A percentile compares a stretch with the other conserved stretches of the same genome.
Evolutionary conservation across 345 rosid species (phyloP).

Genomic region (Acer saccharum): DNA sequence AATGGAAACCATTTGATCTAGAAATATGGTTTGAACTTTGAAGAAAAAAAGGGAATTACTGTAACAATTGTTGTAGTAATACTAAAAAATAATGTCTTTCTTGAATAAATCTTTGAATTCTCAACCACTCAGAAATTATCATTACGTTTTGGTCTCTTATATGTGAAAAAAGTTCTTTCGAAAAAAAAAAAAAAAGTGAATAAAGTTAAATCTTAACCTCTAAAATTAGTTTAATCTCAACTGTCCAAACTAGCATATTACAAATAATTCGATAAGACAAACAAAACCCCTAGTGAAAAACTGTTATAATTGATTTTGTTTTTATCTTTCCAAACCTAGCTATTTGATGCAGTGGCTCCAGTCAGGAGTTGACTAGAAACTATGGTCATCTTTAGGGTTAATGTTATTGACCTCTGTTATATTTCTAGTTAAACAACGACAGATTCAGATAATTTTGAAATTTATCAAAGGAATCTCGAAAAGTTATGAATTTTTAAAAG

Average conservation of each 20-base stretch:
- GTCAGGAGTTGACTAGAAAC: no score
- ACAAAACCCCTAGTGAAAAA: neutral
- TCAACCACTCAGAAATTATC: neutral
- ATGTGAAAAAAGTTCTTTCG: no score
- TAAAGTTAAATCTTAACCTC: neutral
- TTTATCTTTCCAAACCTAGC: neutral
- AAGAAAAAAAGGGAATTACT: neutral
- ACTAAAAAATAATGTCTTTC: neutral
- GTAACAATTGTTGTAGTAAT: neutral
- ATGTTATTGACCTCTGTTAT: no score
- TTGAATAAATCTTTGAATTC: neutral
- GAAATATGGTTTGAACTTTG: neutral
- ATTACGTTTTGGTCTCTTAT: neutral
- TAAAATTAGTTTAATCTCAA: neutral
- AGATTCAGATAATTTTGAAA: no score
- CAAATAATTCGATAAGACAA: neutral
- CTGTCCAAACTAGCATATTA: neutral
- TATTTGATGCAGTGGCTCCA: neutral
- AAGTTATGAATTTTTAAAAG: no score
- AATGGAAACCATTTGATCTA: slow-evolving; percentile 3
- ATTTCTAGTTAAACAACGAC: no score
- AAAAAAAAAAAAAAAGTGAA: no score
- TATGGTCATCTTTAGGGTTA: no score
- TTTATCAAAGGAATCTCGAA: no score
- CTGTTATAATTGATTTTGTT: neutral